Conservation (phyloP, 75 land plant species). For the Ceratopteris richardii region DNA sequence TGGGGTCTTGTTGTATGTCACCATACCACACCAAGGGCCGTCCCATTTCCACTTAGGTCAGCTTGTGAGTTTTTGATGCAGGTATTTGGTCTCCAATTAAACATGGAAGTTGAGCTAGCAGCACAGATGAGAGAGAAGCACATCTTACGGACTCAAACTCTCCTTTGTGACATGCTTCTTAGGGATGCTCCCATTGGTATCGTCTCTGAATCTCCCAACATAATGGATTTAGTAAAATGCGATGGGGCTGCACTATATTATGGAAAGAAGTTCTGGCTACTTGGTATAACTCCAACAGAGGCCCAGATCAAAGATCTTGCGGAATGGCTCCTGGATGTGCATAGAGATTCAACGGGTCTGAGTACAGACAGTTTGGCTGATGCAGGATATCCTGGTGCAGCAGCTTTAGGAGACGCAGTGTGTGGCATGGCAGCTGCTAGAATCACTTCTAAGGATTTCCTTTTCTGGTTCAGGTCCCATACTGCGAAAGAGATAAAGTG, state of each 20-base stretch:
- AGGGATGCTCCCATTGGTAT: constrained; percentile 94
- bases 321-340: constrained; percentile 70
- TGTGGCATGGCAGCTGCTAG: constrained; percentile 97
- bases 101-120: constrained; percentile 91
- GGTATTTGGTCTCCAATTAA: constrained; percentile 91
- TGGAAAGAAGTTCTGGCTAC: constrained; percentile 60
- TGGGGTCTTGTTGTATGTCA: constrained; percentile 98
- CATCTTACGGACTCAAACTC: constrained; percentile 80
- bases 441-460: constrained; percentile 71
- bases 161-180: constrained; percentile 94
- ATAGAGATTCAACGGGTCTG: constrained; percentile 90
- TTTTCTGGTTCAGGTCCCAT: constrained; percentile 99
- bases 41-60: constrained; percentile 83
- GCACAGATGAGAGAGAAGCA: constrained; percentile 78
- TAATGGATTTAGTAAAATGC: constrained; percentile 94
- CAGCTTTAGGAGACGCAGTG: constrained; percentile 81
- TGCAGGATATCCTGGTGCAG: constrained; percentile 93
- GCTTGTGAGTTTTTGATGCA: constrained; percentile 99
- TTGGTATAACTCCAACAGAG: constrained; percentile 84
- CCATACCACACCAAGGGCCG: constrained; percentile 76
- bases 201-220: constrained; percentile 87
- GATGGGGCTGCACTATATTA: constrained; percentile 93
- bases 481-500: constrained; percentile 96
- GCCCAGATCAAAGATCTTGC: constrained; percentile 79
- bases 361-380: constrained; percentile 92